These are phyloP conservation scores for Xerocomus minutiporus DNA, from an alignment of 1,284 basidiomycete species.

Conservation along the genomic window DNA sequence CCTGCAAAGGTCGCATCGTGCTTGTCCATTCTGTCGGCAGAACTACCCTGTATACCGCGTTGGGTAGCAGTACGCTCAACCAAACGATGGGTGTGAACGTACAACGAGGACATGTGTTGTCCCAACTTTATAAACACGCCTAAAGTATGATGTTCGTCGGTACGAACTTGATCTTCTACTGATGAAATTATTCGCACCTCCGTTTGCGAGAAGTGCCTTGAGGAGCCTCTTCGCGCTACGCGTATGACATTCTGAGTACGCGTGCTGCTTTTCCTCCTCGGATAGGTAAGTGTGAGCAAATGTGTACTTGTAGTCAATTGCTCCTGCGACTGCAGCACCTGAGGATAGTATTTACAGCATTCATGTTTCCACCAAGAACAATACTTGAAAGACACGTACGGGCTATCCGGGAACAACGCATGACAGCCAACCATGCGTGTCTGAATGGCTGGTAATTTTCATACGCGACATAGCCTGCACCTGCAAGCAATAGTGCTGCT, in stretches of 20 bases:
- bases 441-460: conserved; percentile 60
- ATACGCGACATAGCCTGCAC: conserved; percentile 49
- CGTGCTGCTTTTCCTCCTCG: conserved; percentile 51
- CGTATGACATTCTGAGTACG: conserved; percentile 74
- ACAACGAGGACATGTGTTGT: conserved; percentile 80
- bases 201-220: conserved; percentile 80
- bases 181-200: conserved; percentile 47
- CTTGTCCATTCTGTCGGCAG: conserved; percentile 80
- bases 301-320: conserved; percentile 82
- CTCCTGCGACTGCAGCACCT: conserved; percentile 62
- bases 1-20: conserved; percentile 71
- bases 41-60: conserved; percentile 39
- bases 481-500: conserved; percentile 26
- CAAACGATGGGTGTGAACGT: conserved; percentile 24
- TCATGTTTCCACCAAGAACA: neutral
- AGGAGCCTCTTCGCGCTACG: conserved; percentile 77
- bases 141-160: conserved; percentile 12
- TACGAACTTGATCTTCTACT: neutral
- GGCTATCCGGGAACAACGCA: conserved; percentile 73
- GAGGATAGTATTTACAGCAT: neutral
- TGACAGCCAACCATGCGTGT: conserved; percentile 56
- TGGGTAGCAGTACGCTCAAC: neutral
- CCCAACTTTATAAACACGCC: conserved; percentile 93
- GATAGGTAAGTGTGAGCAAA: conserved; percentile 59
- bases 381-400: conserved; percentile 34